Base-by-base conservation (phyloP, 208 protist genomes). In the Balamuthia mandrillaris region DNA sequence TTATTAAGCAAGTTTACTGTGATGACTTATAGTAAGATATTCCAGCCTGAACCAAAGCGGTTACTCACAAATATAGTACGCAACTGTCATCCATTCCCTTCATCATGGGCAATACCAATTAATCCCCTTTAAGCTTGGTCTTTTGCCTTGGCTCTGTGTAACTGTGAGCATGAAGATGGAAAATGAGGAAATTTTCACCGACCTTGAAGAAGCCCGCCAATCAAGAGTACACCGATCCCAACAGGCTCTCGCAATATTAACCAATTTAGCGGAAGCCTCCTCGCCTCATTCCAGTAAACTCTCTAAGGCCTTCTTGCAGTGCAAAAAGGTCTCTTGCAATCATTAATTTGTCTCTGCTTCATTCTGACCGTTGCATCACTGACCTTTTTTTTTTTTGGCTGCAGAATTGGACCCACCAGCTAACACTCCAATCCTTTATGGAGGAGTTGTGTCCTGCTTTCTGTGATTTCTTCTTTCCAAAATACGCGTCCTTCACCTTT, bases 261-360 rank as follows among this genome's bases (percentile, higher is more conserved):
- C n/a, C n/a, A n/a, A n/a, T n/a, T n/a, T n/a, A n/a, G n/a, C 75
- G 2, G 75, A 82, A 29, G 75, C 75, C 12, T 82, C 75, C 47
- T 82, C 21, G 75, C 52, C 10, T 66, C 75, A 16, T 82, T 54
- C n/a, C 75, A 82, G 35, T 66, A 58, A 33, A 66, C 44, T 82
- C 39, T 47, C 39, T 42, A 82, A 82, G 39, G 42, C 66, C n/a
- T 82, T 82, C 33, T 82, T 54, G 5, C 75, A 82, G 37, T 82
- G 66, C 41, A 78, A 41, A 2, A 82, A 82, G 49, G 49, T n/a
- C 18, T n/a, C n/a, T n/a, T n/a, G n/a, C n/a, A n/a, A n/a, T n/a
- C n/a, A n/a, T n/a, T n/a, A n/a, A n/a, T n/a, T n/a, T n/a, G n/a
- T n/a, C n/a, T n/a, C n/a, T n/a, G n/a, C n/a, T n/a, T n/a, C n/a